These are phyloP conservation scores for Alectoria sarmentosa DNA, from an alignment of 495 filamentous ascomycete species.

Conservation along the genomic window DNA sequence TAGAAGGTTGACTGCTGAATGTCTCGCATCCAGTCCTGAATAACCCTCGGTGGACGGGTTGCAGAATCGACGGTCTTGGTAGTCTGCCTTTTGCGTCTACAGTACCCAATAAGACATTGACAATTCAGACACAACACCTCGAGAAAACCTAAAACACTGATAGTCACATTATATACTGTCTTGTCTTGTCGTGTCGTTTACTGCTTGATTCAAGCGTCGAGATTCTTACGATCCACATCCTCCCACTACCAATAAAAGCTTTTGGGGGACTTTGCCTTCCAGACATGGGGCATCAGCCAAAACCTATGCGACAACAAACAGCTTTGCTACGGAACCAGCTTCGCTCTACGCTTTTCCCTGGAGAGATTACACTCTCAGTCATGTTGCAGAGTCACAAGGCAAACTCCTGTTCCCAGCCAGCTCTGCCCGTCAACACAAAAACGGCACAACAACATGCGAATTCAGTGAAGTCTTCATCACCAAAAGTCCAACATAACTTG, in stretches of 20 bases:
- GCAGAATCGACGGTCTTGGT: neutral
- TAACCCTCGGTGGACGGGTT: neutral
- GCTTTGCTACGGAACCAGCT: neutral
- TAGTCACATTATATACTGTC: neutral
- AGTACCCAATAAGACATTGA: neutral
- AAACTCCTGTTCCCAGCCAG: neutral
- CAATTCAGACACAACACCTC: neutral
- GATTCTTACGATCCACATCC: neutral
- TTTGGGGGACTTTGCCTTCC: neutral
- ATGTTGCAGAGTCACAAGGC: neutral
- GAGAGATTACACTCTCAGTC: neutral
- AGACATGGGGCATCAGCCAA: neutral
- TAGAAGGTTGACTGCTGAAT: too few relatives aligned
- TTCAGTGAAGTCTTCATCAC: neutral
- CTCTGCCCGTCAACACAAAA: neutral
- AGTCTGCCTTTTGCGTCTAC: neutral
- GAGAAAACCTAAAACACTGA: neutral
- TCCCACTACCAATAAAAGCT: neutral
- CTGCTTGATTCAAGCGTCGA: neutral
- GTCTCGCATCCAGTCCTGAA: too few relatives aligned
- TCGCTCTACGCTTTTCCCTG: neutral
- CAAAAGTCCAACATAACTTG: too few relatives aligned
- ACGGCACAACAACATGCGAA: neutral
- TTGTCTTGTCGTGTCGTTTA: neutral
- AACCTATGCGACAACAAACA: neutral